phyloP scores from a whole-genome alignment of 352 stramenopile species.

The Pythium monospermum region DNA sequence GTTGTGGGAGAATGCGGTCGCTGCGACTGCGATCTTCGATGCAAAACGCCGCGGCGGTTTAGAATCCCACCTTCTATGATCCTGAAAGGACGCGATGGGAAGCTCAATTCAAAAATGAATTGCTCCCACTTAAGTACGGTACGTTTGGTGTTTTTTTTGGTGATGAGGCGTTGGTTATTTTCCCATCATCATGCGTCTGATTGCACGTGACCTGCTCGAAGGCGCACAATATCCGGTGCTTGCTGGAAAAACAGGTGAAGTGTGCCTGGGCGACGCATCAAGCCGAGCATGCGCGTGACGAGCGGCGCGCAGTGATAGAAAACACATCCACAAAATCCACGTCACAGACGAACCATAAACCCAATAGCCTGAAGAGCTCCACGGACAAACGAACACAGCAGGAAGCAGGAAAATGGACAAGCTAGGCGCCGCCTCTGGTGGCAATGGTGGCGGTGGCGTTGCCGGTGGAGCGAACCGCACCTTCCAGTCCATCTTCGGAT shows the following conservation, averaged over 20 bases:
- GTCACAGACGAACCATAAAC: background rate
- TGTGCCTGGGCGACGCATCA: constrained; percentile 4
- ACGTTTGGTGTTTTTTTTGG: constrained; percentile 8
- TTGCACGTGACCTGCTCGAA: background rate
- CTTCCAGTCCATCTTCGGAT: constrained; percentile 68
- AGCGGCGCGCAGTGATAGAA: background rate
- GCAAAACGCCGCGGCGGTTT: constrained; percentile 3
- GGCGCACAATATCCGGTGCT: constrained; percentile 18
- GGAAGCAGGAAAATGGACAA: background rate
- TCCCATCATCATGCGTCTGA: background rate
- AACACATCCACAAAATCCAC: background rate
- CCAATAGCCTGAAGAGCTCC: background rate
- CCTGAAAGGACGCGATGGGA: constrained; percentile 1
- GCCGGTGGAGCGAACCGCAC: constrained; percentile 52
- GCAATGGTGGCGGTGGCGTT: background rate
- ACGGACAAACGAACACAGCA: background rate
- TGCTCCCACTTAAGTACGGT: background rate
- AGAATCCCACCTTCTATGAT: background rate
- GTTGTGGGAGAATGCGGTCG: background rate
- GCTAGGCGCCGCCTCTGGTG: too few relatives aligned
- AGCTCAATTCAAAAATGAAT: constrained; percentile 25
- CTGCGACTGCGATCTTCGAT: constrained; percentile 20
- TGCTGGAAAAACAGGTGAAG: constrained; percentile 16
- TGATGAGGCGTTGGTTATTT: constrained; percentile 3
- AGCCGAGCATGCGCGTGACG: constrained; percentile 17